Conservation (phyloP, 2,329 filamentous ascomycete genomes). For the Zarea fungicola region DNA sequence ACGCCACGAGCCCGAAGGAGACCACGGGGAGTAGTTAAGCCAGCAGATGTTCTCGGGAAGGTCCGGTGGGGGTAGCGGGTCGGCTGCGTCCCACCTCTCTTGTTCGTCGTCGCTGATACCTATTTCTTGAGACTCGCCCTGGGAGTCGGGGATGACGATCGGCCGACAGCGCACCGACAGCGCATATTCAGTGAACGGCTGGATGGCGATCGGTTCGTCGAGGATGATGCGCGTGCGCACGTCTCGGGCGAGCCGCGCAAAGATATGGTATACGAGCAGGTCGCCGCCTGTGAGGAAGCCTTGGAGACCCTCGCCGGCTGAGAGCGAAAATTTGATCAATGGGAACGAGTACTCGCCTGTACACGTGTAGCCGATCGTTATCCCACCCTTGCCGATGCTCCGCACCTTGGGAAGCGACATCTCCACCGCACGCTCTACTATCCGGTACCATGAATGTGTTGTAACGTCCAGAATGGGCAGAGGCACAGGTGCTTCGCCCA, state of each 20-base stretch:
- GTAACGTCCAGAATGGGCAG: not conserved
- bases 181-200: not conserved
- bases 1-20: not conserved
- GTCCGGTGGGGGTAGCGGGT: not conserved
- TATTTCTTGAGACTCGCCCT: not conserved
- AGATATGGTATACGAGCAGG: not conserved
- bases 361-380: constrained; percentile 1
- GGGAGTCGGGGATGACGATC: not conserved
- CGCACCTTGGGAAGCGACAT: not conserved
- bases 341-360: constrained; percentile 1
- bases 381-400: not conserved
- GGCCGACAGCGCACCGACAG: not conserved
- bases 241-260: not conserved
- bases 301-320: not conserved
- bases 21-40: not conserved
- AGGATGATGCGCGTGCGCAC: not conserved
- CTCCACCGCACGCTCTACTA: not conserved
- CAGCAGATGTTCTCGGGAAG: not conserved
- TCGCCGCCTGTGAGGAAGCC: constrained; percentile 1
- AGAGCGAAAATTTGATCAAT: not conserved
- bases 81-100: not conserved
- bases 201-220: not conserved
- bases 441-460: constrained; percentile 1
- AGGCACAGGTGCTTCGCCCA: not conserved
- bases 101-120: not conserved